A percentile compares a stretch with the other conserved stretches of the same genome.
phyloP scores from a whole-genome alignment of 2,329 filamentous ascomycete species.

The Grosmannia serpens region DNA sequence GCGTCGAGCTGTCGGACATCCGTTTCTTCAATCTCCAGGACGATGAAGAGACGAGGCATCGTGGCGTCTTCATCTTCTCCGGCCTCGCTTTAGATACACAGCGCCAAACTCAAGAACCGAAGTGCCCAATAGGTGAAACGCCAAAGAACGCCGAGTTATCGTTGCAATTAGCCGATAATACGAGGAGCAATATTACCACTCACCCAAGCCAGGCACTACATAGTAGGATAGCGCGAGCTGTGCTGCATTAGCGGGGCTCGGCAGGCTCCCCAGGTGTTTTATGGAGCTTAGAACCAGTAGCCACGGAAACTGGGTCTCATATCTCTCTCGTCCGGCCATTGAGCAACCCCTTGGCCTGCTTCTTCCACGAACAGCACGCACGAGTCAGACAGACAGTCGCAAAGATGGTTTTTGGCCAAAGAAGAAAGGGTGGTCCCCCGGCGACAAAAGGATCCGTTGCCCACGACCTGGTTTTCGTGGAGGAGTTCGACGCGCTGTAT shows the following conservation, averaged over 20 bases:
- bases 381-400: background rate
- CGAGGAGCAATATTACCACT: background rate
- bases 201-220: background rate
- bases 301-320: background rate
- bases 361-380: background rate
- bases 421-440: background rate
- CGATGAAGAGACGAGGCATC: too few species aligned
- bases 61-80: too few species aligned
- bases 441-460: slow-evolving; percentile 12
- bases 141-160: background rate
- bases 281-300: background rate
- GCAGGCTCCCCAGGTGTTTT: background rate
- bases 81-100: too few species aligned
- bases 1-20: background rate
- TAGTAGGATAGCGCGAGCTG: background rate
- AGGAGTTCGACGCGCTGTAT: slow-evolving; percentile 45
- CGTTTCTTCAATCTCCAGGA: background rate
- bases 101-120: background rate
- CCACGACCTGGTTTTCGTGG: slow-evolving; percentile 31
- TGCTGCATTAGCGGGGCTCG: background rate
- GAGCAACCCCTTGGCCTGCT: background rate
- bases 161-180: background rate
- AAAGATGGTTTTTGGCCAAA: background rate
- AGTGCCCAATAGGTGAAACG: background rate
- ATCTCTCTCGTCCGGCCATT: background rate